These are phyloP conservation scores for Linum tenue DNA, from an alignment of 345 rosid species.

Conservation along the genomic window DNA sequence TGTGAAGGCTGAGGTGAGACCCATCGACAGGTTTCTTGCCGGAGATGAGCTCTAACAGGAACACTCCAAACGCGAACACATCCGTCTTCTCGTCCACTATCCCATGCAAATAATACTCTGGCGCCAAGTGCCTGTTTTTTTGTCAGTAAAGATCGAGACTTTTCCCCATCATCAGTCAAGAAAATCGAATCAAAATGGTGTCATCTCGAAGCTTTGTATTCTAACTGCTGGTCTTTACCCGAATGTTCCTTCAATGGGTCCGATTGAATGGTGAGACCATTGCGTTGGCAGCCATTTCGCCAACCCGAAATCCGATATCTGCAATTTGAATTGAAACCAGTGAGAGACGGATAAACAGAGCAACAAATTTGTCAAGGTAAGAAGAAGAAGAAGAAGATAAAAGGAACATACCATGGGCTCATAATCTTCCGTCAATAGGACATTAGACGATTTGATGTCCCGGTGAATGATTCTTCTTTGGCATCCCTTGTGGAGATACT, in stretches of 20 bases:
- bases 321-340: background rate
- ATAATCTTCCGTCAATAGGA: slow-evolving; percentile 68
- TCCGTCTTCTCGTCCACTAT: slow-evolving; percentile 96
- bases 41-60: slow-evolving; percentile 74
- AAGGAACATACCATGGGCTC: slow-evolving; percentile 53
- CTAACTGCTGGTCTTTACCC: slow-evolving; percentile 36
- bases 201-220: background rate
- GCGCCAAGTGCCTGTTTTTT: slow-evolving; percentile 67
- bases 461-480: slow-evolving; percentile 90
- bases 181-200: no score
- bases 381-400: background rate
- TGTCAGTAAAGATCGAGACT: slow-evolving; percentile 17
- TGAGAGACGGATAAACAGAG: background rate
- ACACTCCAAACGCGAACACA: slow-evolving; percentile 93
- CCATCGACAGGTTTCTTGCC: slow-evolving; percentile 86
- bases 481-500: slow-evolving; percentile 84
- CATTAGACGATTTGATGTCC: slow-evolving; percentile 88
- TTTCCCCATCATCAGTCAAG: background rate
- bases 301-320: slow-evolving; percentile 95
- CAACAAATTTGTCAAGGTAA: slow-evolving; percentile 1
- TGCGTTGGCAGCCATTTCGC: slow-evolving; percentile 99
- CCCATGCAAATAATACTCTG: slow-evolving; percentile 94
- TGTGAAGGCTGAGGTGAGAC: slow-evolving; percentile 80
- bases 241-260: slow-evolving; percentile 97
- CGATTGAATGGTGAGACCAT: slow-evolving; percentile 97